phyloP scores from a whole-genome alignment of 148 eudicot species.

The Dysphania ambrosioides region DNA sequence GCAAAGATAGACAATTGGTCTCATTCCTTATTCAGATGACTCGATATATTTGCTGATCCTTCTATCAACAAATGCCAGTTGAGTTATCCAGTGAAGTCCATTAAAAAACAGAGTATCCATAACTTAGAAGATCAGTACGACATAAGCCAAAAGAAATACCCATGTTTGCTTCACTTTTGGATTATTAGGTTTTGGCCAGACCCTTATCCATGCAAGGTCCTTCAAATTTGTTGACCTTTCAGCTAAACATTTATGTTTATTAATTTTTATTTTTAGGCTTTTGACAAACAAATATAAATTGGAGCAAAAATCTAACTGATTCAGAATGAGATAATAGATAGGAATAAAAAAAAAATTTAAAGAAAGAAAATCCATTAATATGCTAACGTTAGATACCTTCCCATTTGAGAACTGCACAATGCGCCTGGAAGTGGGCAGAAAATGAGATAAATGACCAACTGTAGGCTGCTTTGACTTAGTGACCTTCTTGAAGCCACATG shows the following conservation, averaged over 20 bases:
- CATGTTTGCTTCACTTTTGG: not conserved
- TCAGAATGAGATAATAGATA: not conserved
- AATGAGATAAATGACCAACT: conserved; percentile 54
- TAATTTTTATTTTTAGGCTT: not conserved
- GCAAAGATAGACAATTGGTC: not conserved
- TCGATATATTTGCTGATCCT: not conserved
- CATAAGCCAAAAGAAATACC: not conserved
- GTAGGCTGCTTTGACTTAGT: conserved; percentile 26
- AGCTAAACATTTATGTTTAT: not conserved
- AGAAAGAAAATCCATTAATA: too few relatives aligned
- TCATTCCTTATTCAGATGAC: not conserved
- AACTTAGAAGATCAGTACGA: not conserved
- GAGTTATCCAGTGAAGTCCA: not conserved
- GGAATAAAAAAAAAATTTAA: conserved; percentile 3
- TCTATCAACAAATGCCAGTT: not conserved
- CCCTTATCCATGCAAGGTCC: not conserved
- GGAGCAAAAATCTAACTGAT: not conserved
- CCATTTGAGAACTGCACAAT: conserved; percentile 96
- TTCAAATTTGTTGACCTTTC: not conserved
- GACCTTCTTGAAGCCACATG: conserved; percentile 24
- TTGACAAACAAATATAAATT: too few relatives aligned
- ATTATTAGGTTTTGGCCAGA: not conserved
- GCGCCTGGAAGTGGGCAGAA: conserved; percentile 89
- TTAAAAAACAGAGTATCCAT: not conserved
- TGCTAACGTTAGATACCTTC: conserved; percentile 47